Evolutionary conservation across 129 eudicot species (phyloP).

Genomic region (Chrysanthemum makinoi): DNA sequence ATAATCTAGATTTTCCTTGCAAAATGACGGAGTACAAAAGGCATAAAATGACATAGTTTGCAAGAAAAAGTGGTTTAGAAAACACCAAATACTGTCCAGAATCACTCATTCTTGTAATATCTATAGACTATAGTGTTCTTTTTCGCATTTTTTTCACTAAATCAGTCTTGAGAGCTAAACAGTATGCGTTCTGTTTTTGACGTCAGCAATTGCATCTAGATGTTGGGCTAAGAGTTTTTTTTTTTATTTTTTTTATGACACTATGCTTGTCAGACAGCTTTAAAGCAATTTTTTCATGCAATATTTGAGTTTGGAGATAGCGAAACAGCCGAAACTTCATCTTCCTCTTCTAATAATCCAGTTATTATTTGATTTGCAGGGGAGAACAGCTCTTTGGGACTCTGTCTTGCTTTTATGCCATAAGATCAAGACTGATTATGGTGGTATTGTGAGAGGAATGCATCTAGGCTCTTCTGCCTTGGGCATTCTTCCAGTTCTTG

Average conservation of each 20-base stretch:
- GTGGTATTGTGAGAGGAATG: conserved; percentile 79
- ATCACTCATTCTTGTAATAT: too few relatives aligned
- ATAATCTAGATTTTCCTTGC: conserved; percentile 1
- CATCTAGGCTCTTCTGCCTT: conserved; percentile 89
- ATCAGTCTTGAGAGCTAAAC: too few relatives aligned
- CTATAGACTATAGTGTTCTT: too few relatives aligned
- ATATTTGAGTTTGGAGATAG: neutral
- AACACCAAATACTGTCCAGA: neutral
- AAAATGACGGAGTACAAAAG: conserved; percentile 18
- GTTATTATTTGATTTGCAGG: conserved; percentile 46
- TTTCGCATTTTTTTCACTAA: too few relatives aligned
- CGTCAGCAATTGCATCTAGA: neutral
- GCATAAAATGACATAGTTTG: neutral
- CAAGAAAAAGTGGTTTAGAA: neutral
- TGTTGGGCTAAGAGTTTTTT: neutral
- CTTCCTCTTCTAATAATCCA: conserved; percentile 1
- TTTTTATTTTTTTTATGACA: neutral
- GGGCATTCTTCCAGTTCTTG: conserved; percentile 68
- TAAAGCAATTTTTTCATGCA: neutral
- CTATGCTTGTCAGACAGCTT: neutral
- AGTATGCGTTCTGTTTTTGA: too few relatives aligned
- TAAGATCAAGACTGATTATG: conserved; percentile 64
- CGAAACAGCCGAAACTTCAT: neutral
- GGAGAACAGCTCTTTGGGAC: conserved; percentile 96
- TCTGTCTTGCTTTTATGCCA: conserved; percentile 84